These are phyloP conservation scores for Capsicum baccatum DNA, from an alignment of 257 asterid species.

Conservation along the genomic window DNA sequence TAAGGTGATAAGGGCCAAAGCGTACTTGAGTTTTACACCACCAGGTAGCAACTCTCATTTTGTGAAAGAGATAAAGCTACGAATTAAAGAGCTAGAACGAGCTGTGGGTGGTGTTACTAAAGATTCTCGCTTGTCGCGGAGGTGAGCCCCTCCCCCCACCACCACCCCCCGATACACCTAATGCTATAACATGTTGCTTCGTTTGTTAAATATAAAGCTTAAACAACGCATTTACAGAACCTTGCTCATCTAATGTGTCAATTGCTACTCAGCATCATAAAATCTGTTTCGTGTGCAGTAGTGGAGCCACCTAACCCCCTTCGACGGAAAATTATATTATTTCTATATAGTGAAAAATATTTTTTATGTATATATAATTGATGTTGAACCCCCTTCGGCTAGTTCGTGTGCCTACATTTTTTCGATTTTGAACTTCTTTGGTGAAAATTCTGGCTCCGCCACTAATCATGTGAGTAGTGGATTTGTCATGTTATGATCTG, in stretches of 20 bases:
- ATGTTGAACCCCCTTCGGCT: too few species aligned
- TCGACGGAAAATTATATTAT: too few species aligned
- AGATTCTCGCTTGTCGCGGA: constrained; percentile 68
- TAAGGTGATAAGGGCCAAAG: constrained; percentile 82
- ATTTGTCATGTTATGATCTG: not conserved
- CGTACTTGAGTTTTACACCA: constrained; percentile 65
- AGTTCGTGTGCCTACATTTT: too few species aligned
- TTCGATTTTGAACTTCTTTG: too few species aligned
- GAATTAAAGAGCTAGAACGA: constrained; percentile 85
- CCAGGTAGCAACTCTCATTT: constrained; percentile 75
- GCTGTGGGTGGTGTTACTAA: constrained; percentile 60
- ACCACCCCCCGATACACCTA: not conserved
- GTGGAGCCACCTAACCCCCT: too few species aligned
- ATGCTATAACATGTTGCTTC: not conserved
- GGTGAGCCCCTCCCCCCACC: constrained; percentile 44
- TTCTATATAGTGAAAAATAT: too few species aligned
- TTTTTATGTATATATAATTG: too few species aligned
- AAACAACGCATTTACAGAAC: not conserved
- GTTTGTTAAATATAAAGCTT: not conserved
- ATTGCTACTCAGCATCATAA: constrained; percentile 3
- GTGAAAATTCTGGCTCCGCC: too few species aligned
- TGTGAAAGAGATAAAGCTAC: constrained; percentile 79
- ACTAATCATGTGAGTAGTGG: not conserved
- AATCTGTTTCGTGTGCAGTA: not conserved
- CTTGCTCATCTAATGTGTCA: not conserved